Evolutionary conservation across 176 grass and related monocot species (phyloP).

Genomic region (Puya raimondii): DNA sequence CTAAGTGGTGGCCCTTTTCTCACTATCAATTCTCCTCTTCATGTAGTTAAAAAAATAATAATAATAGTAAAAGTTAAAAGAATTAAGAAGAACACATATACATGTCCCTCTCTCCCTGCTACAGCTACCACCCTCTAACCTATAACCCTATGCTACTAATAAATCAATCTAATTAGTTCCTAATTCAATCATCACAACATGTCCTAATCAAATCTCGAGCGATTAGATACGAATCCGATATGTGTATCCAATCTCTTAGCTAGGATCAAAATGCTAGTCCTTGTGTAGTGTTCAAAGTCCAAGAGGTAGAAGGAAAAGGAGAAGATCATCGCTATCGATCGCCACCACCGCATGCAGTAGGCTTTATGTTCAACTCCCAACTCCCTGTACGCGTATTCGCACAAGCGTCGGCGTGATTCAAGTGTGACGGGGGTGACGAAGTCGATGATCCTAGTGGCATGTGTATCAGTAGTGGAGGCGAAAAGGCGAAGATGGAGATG

Average conservation of each 20-base stretch:
- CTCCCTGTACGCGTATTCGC: not conserved
- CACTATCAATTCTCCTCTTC: not conserved
- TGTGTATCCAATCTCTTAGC: not conserved
- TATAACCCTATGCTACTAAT: not conserved
- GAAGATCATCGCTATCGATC: not conserved
- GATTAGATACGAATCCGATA: too few species aligned
- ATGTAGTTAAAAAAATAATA: too few species aligned
- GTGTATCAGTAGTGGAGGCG: constrained; percentile 43
- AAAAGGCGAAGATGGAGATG: constrained; percentile 53
- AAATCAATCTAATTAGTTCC: not conserved
- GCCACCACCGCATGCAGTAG: not conserved
- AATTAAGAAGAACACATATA: not conserved
- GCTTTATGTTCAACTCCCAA: not conserved
- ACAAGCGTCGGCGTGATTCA: not conserved
- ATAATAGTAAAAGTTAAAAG: not conserved
- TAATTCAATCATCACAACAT: constrained; percentile 1
- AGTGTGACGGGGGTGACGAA: not conserved
- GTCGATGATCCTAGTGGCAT: constrained; percentile 2
- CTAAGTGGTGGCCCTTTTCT: not conserved
- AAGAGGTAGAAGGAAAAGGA: not conserved
- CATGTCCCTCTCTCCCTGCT: not conserved
- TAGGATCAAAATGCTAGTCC: not conserved
- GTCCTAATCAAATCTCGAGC: constrained; percentile 18
- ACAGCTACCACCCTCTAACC: constrained; percentile 8
- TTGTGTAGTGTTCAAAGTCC: not conserved